Evolutionary conservation across 1,139 yeast species (phyloP).

Genomic region (Hemisphaericaspora xylofermentans): DNA sequence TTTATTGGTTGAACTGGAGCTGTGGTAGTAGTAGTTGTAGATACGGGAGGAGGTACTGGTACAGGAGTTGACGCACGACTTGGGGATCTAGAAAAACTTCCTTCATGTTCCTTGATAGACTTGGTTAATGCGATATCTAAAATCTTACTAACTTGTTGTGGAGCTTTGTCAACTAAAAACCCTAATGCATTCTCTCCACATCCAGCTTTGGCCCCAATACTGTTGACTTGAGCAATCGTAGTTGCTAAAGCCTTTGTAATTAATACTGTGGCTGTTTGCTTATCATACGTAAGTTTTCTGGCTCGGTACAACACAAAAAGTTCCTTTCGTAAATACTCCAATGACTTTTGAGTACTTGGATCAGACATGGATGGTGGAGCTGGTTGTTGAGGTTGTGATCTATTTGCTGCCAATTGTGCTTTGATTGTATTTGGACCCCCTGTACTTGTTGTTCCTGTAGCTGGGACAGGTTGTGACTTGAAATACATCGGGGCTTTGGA

Average conservation of each 20-base stretch:
- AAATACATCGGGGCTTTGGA: slow-evolving; percentile 38
- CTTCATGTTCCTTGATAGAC: slow-evolving; percentile 60
- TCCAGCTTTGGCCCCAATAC: slow-evolving; percentile 83
- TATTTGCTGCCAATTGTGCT: slow-evolving; percentile 55
- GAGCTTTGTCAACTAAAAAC: slow-evolving; percentile 81
- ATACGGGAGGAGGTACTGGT: slow-evolving; percentile 10
- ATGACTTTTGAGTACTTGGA: slow-evolving; percentile 52
- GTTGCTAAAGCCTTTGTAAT: slow-evolving; percentile 91
- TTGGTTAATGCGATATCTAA: slow-evolving; percentile 82
- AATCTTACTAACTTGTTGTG: slow-evolving; percentile 80
- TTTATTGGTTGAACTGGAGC: background rate
- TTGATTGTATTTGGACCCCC: slow-evolving; percentile 29
- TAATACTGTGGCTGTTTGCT: slow-evolving; percentile 73
- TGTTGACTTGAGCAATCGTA: slow-evolving; percentile 86
- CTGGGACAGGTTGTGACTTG: slow-evolving; percentile 15
- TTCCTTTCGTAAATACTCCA: slow-evolving; percentile 70
- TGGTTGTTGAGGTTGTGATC: slow-evolving; percentile 30
- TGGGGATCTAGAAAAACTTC: slow-evolving; percentile 21
- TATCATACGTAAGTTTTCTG: slow-evolving; percentile 61
- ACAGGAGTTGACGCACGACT: slow-evolving; percentile 32
- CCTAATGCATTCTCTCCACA: slow-evolving; percentile 78
- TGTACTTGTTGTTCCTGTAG: slow-evolving; percentile 10
- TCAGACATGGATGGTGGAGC: slow-evolving; percentile 41
- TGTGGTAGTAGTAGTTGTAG: slow-evolving; percentile 1
- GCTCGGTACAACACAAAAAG: slow-evolving; percentile 67